Conservation (phyloP, 2,329 filamentous ascomycete species). For the Trichoderma semiorbis region DNA sequence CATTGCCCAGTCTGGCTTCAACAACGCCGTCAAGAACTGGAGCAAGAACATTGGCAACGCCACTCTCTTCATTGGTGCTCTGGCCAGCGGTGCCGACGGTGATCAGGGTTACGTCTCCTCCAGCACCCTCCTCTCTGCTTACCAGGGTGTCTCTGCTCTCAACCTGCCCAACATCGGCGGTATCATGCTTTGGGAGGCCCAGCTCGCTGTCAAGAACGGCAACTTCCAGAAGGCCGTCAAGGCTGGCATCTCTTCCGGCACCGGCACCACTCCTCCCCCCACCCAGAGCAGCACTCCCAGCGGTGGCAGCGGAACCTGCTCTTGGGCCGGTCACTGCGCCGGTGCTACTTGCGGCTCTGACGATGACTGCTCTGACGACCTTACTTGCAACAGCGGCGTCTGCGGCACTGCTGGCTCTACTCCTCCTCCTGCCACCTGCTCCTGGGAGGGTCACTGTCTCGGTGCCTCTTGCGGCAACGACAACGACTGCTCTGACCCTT, state of each 20-base stretch:
- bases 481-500: constrained; percentile 13
- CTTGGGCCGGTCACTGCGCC: constrained; percentile 22
- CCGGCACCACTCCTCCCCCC: not conserved
- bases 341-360: constrained; percentile 14
- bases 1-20: constrained; percentile 49
- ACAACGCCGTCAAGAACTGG: constrained; percentile 61
- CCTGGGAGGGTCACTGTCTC: constrained; percentile 11
- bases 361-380: constrained; percentile 21
- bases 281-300: not conserved
- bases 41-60: constrained; percentile 57
- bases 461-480: not conserved
- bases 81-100: constrained; percentile 47
- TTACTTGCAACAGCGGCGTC: constrained; percentile 20
- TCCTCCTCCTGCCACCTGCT: constrained; percentile 4
- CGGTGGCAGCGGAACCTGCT: constrained; percentile 11
- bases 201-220: constrained; percentile 51
- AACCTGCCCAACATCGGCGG: constrained; percentile 59
- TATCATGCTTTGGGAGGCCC: constrained; percentile 65
- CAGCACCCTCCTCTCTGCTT: constrained; percentile 42
- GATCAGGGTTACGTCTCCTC: constrained; percentile 52
- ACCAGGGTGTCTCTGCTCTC: constrained; percentile 45
- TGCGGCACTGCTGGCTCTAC: not conserved
- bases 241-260: constrained; percentile 5
- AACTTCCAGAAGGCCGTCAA: constrained; percentile 34
- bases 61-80: constrained; percentile 58